A percentile compares a stretch with the other conserved stretches of the same genome.
These are phyloP conservation scores for Stramenopiles sp. DNA, from an alignment of 352 stramenopile genomes.

Conservation along the genomic window DNA sequence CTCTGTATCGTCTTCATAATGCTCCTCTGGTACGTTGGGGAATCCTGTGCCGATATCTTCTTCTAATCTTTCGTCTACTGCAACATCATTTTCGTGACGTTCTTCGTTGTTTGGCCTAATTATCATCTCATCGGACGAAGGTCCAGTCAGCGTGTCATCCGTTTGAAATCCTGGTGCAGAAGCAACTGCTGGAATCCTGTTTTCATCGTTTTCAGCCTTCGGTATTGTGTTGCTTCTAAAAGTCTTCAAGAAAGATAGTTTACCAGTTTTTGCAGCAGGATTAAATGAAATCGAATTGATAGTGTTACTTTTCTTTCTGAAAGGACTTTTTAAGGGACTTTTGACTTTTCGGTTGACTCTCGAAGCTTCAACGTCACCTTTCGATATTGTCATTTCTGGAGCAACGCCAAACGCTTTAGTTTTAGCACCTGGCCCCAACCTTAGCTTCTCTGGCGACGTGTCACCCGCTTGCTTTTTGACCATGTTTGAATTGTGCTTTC, in stretches of 20 bases:
- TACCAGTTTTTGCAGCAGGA: neutral
- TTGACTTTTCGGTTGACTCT: neutral
- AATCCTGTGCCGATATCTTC: neutral
- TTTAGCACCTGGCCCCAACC: no score
- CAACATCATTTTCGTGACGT: neutral
- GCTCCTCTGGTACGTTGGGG: neutral
- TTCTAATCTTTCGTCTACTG: neutral
- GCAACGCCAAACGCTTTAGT: no score
- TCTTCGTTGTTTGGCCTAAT: neutral
- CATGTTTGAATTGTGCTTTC: no score
- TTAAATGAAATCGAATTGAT: neutral
- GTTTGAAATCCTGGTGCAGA: neutral
- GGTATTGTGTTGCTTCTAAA: no score
- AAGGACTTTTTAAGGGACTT: neutral
- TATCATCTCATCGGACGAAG: neutral
- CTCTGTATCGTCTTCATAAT: neutral
- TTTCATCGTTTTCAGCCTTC: no score
- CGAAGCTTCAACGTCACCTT: no score
- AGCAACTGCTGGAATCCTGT: no score
- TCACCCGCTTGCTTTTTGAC: no score
- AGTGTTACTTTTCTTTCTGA: neutral
- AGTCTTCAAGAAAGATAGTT: neutral
- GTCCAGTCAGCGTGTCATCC: neutral
- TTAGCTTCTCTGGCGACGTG: no score
- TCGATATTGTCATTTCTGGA: neutral